Conservation (phyloP, 2,329 filamentous ascomycete species). For the Neospermospora avenae region DNA sequence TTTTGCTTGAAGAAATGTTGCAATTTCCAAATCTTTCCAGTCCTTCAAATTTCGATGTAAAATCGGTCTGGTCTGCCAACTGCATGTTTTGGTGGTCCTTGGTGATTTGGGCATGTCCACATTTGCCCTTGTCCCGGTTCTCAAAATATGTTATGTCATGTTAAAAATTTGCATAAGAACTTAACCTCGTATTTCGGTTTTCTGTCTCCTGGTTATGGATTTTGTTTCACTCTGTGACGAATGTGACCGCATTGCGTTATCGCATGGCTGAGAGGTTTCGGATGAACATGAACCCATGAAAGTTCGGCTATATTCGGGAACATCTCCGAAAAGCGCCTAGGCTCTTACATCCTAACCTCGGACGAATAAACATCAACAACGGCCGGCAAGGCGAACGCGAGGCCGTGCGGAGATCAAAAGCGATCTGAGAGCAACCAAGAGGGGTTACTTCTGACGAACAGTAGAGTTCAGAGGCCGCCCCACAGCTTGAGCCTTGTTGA, state of each 20-base stretch:
- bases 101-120: neutral
- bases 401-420: neutral
- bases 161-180: neutral
- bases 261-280: conserved; percentile 9
- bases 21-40: neutral
- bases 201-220: neutral
- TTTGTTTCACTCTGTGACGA: conserved; percentile 17
- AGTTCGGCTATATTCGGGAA: conserved; percentile 9
- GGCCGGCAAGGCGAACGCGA: neutral
- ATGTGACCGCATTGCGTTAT: conserved; percentile 10
- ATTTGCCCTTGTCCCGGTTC: neutral
- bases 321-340: neutral
- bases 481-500: conserved; percentile 1
- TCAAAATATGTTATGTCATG: neutral
- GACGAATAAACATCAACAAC: neutral
- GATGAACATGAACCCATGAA: neutral
- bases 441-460: neutral
- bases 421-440: neutral
- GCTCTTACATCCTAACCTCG: neutral
- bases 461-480: conserved; percentile 9
- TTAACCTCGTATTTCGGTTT: conserved; percentile 4
- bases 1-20: neutral
- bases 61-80: too few species aligned
- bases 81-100: neutral
- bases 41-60: too few species aligned